Evolutionary conservation across 208 protist species (phyloP).

Genomic region (Tritrichomonas foetus): DNA sequence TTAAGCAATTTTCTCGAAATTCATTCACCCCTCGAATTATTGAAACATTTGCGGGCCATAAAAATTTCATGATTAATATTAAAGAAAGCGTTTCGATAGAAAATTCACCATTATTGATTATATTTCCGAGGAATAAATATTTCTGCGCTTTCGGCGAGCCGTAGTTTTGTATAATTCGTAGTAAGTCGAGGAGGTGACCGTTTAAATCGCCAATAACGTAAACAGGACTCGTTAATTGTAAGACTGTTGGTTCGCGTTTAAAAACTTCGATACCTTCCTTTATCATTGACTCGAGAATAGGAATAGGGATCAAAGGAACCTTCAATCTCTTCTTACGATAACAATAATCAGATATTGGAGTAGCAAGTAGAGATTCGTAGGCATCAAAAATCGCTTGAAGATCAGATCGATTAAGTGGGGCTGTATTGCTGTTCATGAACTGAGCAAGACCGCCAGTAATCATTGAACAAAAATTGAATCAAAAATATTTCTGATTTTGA

Average conservation of each 20-base stretch:
- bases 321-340: too few relatives aligned
- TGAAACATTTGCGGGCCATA: neutral
- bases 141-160: neutral
- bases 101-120: neutral
- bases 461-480: too few relatives aligned
- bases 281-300: too few relatives aligned
- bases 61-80: neutral
- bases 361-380: too few relatives aligned
- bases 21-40: neutral
- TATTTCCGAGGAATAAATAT: neutral
- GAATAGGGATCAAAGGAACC: too few relatives aligned
- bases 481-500: too few relatives aligned
- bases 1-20: neutral
- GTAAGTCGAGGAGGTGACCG: neutral
- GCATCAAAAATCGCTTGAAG: too few relatives aligned
- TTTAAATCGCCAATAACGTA: neutral
- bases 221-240: neutral
- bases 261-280: neutral
- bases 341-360: too few relatives aligned
- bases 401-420: too few relatives aligned
- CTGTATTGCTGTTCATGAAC: too few relatives aligned
- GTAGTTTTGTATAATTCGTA: neutral
- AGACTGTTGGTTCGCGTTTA: neutral
- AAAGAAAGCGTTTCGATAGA: neutral
- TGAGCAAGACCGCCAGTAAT: too few relatives aligned